Conservation (phyloP, 2,329 filamentous ascomycete genomes). For the Diaporthe citrichinensis region DNA sequence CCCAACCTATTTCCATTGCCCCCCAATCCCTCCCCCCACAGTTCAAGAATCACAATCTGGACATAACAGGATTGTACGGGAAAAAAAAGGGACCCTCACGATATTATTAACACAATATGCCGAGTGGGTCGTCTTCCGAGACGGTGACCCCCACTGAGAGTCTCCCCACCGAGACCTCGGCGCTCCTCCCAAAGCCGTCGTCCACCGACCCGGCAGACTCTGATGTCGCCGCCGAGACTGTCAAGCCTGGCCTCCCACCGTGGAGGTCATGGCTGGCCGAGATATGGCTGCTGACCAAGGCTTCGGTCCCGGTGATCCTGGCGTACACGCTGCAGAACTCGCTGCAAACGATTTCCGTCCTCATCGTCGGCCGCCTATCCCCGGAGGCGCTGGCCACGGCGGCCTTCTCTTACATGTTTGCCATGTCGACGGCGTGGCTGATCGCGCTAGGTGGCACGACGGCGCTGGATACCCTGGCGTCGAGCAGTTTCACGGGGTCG, state of each 20-base stretch:
- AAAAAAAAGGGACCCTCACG: background rate
- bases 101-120: conserved; percentile 16
- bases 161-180: conserved; percentile 40
- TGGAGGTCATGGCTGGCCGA: conserved; percentile 66
- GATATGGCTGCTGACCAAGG: conserved; percentile 76
- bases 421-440: conserved; percentile 89
- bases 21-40: too few species aligned
- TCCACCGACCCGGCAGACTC: conserved; percentile 14
- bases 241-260: conserved; percentile 40
- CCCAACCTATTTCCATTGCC: background rate
- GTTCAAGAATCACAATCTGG: background rate
- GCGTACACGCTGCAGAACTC: conserved; percentile 91
- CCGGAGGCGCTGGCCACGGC: conserved; percentile 85
- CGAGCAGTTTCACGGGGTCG: conserved; percentile 85
- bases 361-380: conserved; percentile 84
- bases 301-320: conserved; percentile 83
- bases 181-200: conserved; percentile 40
- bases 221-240: conserved; percentile 23
- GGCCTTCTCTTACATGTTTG: conserved; percentile 94
- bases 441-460: conserved; percentile 89
- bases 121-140: conserved; percentile 37
- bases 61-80: background rate
- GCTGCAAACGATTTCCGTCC: conserved; percentile 84
- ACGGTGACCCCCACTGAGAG: conserved; percentile 34
- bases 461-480: conserved; percentile 87